These are phyloP conservation scores for Sugiyamaella smithiae DNA, from an alignment of 805 yeast species.

Conservation along the genomic window DNA sequence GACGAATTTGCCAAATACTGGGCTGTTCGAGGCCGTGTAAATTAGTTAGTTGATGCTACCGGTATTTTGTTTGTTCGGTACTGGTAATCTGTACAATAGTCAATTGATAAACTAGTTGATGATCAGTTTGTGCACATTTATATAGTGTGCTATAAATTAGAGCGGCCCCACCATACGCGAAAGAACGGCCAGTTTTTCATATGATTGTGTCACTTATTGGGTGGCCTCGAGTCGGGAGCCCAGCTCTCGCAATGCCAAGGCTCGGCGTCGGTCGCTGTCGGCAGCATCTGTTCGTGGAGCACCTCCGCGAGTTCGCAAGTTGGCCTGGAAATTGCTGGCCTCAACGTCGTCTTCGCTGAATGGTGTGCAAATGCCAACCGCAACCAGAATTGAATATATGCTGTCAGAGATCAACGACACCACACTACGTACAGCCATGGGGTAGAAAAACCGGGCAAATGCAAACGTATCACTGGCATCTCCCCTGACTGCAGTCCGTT, in stretches of 20 bases:
- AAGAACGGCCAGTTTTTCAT: too few species aligned
- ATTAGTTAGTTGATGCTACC: neutral
- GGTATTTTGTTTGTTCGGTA: neutral
- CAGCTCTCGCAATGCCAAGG: conserved; percentile 34
- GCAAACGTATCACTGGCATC: conserved; percentile 92
- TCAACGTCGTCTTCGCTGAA: conserved; percentile 70
- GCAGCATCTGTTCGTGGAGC: conserved; percentile 17
- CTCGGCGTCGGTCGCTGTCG: conserved; percentile 36
- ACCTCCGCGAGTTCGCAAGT: conserved; percentile 33
- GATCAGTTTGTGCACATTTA: neutral
- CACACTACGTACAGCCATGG: conserved; percentile 52
- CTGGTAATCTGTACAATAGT: neutral
- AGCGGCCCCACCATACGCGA: too few species aligned
- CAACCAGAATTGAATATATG: conserved; percentile 41
- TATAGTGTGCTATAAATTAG: too few species aligned
- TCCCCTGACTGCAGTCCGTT: conserved; percentile 48
- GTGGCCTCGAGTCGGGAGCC: conserved; percentile 29
- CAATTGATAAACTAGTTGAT: neutral
- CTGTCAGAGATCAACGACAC: conserved; percentile 52
- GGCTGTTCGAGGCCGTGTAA: conserved; percentile 28
- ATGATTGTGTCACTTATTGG: too few species aligned
- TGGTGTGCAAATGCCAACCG: conserved; percentile 53
- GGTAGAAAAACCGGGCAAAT: conserved; percentile 74
- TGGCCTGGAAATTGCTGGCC: conserved; percentile 69
- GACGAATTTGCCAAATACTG: conserved; percentile 31